Percentiles rank a stretch among this genome's conserved stretches.
Evolutionary conservation across 805 yeast species (phyloP).

Genomic region (Schizosaccharomyces lindneri): DNA sequence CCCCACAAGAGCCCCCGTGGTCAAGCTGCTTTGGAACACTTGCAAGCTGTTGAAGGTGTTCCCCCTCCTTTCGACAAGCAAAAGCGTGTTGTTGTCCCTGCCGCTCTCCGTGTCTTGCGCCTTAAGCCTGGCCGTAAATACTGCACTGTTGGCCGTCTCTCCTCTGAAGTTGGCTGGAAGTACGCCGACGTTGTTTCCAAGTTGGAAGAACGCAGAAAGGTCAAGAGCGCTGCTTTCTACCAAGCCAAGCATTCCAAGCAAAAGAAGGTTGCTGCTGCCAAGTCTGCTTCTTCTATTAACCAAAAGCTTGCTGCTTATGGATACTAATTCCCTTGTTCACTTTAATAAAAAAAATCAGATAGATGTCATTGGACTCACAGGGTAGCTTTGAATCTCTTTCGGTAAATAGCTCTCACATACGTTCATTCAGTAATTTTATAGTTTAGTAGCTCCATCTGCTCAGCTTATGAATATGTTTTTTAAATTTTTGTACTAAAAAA

Average conservation of each 20-base stretch:
- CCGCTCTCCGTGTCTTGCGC: conserved; percentile 96
- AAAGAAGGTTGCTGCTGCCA: conserved; percentile 75
- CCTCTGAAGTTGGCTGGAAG: conserved; percentile 97
- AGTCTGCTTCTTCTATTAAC: conserved; percentile 55
- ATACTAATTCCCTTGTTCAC: conserved; percentile 29
- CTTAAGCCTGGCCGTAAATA: conserved; percentile 98
- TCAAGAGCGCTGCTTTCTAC: conserved; percentile 95
- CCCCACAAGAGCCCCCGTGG: conserved; percentile 99
- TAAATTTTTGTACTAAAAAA: too few relatives aligned
- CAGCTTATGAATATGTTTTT: too few relatives aligned
- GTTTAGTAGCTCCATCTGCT: too few relatives aligned
- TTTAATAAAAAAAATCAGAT: too few relatives aligned
- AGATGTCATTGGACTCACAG: too few relatives aligned
- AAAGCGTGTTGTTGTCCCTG: conserved; percentile 99
- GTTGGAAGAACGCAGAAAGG: conserved; percentile 98
- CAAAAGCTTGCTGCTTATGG: conserved; percentile 90
- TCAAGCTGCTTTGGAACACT: conserved; percentile 97
- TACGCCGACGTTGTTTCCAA: conserved; percentile 94
- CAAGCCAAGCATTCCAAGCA: conserved; percentile 92
- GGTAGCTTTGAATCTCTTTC: too few relatives aligned
- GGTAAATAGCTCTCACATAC: too few relatives aligned
- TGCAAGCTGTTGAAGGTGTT: conserved; percentile 97
- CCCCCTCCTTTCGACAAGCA: conserved; percentile 99
- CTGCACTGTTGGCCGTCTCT: conserved; percentile 93
- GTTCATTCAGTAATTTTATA: too few relatives aligned